Evolutionary conservation across 2,329 filamentous ascomycete species (phyloP).

Genomic region (Curvularia eragrostidis): DNA sequence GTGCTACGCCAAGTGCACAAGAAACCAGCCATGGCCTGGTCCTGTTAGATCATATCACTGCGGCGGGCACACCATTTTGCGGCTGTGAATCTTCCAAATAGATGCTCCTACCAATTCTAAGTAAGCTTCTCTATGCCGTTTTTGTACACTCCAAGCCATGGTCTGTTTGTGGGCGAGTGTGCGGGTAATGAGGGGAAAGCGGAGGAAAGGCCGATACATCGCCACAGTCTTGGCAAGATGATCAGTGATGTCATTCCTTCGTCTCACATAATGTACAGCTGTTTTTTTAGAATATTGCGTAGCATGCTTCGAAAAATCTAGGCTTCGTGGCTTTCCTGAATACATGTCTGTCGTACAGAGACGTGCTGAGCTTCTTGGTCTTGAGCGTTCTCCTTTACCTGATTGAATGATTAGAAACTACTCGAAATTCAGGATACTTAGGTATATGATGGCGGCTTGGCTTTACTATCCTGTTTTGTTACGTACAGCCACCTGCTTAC

Average conservation of each 20-base stretch:
- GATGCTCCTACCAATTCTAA: not conserved
- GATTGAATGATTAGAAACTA: not conserved
- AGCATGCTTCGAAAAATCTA: too few relatives aligned
- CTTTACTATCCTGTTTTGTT: conserved; percentile 5
- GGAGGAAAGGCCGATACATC: conserved; percentile 6
- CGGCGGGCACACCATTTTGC: not conserved
- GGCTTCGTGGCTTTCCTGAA: not conserved
- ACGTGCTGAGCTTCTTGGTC: not conserved
- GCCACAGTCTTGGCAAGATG: conserved; percentile 11
- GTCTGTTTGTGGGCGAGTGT: not conserved
- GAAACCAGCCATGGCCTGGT: not conserved
- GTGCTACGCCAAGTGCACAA: not conserved
- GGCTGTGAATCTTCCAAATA: not conserved
- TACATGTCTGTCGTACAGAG: not conserved
- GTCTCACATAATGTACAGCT: not conserved
- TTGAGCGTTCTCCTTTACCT: not conserved
- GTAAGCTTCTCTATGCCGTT: not conserved
- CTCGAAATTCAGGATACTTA: not conserved
- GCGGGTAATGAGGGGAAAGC: not conserved
- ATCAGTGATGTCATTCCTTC: conserved; percentile 11
- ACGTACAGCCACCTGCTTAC: conserved; percentile 22
- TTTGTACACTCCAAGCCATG: not conserved
- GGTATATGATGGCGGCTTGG: conserved; percentile 11
- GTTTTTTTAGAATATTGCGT: not conserved
- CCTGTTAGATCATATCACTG: not conserved